Evolutionary conservation across 495 filamentous ascomycete species (phyloP).

Genomic region (Aspergillus asperescens): DNA sequence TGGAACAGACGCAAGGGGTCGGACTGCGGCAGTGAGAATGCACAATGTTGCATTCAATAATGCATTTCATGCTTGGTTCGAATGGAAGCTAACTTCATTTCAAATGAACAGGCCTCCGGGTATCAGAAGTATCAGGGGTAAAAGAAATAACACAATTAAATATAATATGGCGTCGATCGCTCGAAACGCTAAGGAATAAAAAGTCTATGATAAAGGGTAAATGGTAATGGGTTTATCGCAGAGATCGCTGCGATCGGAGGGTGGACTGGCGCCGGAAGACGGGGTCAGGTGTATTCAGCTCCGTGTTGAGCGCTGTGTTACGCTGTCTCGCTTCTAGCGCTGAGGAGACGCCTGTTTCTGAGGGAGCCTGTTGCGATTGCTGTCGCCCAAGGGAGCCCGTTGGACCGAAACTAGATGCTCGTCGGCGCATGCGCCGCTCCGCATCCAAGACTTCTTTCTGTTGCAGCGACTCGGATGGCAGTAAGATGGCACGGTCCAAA

Average conservation of each 20-base stretch:
- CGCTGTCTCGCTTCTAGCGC: constrained; percentile 29
- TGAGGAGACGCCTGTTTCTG: constrained; percentile 25
- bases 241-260: constrained; percentile 20
- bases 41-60: background rate
- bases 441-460: constrained; percentile 60
- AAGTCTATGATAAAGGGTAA: too few relatives aligned
- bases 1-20: too few relatives aligned
- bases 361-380: constrained; percentile 23
- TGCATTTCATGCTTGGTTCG: too few relatives aligned
- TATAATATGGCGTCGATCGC: too few relatives aligned
- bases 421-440: constrained; percentile 49
- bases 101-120: too few relatives aligned
- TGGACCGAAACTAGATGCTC: constrained; percentile 49
- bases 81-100: too few relatives aligned
- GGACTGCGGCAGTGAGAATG: too few relatives aligned
- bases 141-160: too few relatives aligned
- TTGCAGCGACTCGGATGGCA: constrained; percentile 73
- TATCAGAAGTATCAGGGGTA: background rate
- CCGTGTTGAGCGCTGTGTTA: constrained; percentile 11
- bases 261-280: constrained; percentile 31
- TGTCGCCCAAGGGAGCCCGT: constrained; percentile 26
- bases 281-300: constrained; percentile 4
- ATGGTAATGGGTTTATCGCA: too few relatives aligned
- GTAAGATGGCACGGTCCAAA: constrained; percentile 81
- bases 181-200: too few relatives aligned